Evolutionary conservation across 2,329 filamentous ascomycete genomes (phyloP).

Genomic region (Chalaropsis thielavioides): DNA sequence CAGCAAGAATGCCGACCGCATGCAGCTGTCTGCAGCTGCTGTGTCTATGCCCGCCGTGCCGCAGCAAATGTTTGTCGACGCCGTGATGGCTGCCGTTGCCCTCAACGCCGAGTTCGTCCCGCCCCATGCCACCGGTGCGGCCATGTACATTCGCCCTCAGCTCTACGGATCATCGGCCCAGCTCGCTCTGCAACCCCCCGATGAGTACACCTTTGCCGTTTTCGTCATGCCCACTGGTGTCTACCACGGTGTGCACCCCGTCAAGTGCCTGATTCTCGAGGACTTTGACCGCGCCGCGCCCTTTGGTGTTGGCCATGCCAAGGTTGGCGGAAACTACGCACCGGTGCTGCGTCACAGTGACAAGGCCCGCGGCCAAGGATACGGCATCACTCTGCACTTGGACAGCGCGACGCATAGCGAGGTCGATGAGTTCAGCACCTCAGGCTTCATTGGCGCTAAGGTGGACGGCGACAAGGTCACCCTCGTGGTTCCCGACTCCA

Average conservation of each 20-base stretch:
- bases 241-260: slow-evolving; percentile 79
- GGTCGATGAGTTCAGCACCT: slow-evolving; percentile 92
- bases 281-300: slow-evolving; percentile 91
- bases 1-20: slow-evolving; percentile 64
- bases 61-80: slow-evolving; percentile 57
- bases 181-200: slow-evolving; percentile 70
- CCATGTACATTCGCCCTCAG: slow-evolving; percentile 83
- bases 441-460: slow-evolving; percentile 73
- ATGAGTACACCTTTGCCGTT: slow-evolving; percentile 84
- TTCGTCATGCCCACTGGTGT: slow-evolving; percentile 86
- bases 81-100: slow-evolving; percentile 65
- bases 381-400: slow-evolving; percentile 85
- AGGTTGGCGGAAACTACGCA: slow-evolving; percentile 91
- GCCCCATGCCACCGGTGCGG: slow-evolving; percentile 73
- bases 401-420: slow-evolving; percentile 73
- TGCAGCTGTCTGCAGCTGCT: slow-evolving; percentile 72
- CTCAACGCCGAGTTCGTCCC: slow-evolving; percentile 86
- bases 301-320: slow-evolving; percentile 77
- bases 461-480: slow-evolving; percentile 41
- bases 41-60: slow-evolving; percentile 75
- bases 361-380: slow-evolving; percentile 62
- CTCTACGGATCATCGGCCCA: slow-evolving; percentile 80
- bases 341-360: slow-evolving; percentile 82
- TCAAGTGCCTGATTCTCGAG: slow-evolving; percentile 78
- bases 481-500: slow-evolving; percentile 66